These are phyloP conservation scores for Kingdonia uniflora DNA, from an alignment of 164 flowering plant species.

Conservation along the genomic window DNA sequence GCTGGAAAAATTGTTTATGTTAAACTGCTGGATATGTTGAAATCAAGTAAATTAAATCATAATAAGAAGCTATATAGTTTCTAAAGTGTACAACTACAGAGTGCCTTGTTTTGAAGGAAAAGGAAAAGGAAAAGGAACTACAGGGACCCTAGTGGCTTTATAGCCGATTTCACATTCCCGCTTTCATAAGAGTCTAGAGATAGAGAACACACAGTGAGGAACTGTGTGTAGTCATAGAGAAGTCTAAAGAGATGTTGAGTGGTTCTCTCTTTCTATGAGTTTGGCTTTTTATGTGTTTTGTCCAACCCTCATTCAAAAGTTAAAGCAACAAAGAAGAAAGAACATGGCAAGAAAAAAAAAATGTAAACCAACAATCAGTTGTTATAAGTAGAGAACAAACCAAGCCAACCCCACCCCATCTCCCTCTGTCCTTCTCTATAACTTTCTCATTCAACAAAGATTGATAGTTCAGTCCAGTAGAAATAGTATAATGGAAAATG, in stretches of 20 bases:
- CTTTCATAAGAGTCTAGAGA: neutral
- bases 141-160: neutral
- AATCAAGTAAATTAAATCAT: no score
- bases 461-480: neutral
- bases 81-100: no score
- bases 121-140: no score
- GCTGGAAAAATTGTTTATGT: no score
- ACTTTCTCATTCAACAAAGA: no score
- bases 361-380: neutral
- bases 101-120: no score
- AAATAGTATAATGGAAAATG: slow-evolving; percentile 34
- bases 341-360: slow-evolving; percentile 5
- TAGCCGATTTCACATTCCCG: slow-evolving; percentile 9
- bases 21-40: no score
- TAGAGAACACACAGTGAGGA: no score
- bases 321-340: slow-evolving; percentile 3
- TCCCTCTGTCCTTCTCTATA: neutral
- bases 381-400: slow-evolving; percentile 8
- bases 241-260: neutral
- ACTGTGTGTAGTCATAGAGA: neutral
- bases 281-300: slow-evolving; percentile 17
- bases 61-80: no score
- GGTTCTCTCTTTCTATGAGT: slow-evolving; percentile 8
- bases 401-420: neutral
- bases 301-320: slow-evolving; percentile 5